Base-by-base conservation (phyloP, 2,329 filamentous ascomycete genomes). In the Aspergillus candidus region DNA sequence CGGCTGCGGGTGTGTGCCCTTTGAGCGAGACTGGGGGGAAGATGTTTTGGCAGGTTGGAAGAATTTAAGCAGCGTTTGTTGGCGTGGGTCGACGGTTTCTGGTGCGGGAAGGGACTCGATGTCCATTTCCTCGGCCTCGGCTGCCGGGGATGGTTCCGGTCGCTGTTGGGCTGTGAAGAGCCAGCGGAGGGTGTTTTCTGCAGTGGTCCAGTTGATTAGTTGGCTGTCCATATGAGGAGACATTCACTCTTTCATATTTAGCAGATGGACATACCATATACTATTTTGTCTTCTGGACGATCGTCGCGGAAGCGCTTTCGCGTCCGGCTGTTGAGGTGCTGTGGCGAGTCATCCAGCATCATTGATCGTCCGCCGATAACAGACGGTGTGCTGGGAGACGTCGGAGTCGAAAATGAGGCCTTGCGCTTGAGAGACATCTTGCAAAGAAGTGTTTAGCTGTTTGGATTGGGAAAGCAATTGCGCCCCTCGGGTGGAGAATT, bases 401-500 rank as follows among this genome's bases (percentile, higher is more conserved):
- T 57, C 13, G 73, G 50, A 11, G 58, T 68, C 12, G 75, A 71
- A 50, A 72, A 69, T 34, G 76, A 77, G 35, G 77, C 75, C 60
- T 81, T 82, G 58, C 78, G 77, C 61, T 82, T 82, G 60, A 75
- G 65, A 15, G 69, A 67, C 77, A 81, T 80, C n/a, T 35, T 46
- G 22, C 17, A 13, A 5, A 18, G 6, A 6, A 15, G 32, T 38
- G 31, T 18, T 18, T 5, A 6, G 18, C n/a, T 31, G 8, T 38
- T 18, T 14, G 15, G 10, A 13, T 22, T 11, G 11, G 29, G 11
- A 10, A 10, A 40, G 11, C 4, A 27, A 27, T 27, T 27, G 22
- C 22, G 22, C 22, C 22, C 22, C 22, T 27, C 7, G 14, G 31
- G 32, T 35, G 35, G 18, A 27, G 12, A 8, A 27, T 27, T 27